Evolutionary conservation across 805 yeast species (phyloP), one percentile per base, ranked within the genome.

Genomic region (Candida andamanensis): DNA sequence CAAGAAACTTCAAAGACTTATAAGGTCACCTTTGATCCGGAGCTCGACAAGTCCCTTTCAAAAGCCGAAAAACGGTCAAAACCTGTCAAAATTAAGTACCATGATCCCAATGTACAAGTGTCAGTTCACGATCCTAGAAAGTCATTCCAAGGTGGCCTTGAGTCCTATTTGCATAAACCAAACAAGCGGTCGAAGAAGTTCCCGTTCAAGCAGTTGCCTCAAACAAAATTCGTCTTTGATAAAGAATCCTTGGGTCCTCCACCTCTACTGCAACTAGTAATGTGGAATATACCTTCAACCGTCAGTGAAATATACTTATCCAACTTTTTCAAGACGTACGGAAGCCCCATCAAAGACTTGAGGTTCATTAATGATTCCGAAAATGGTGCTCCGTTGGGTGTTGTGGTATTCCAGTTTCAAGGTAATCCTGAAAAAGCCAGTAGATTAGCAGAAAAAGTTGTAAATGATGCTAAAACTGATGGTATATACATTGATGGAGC

Each of bases 301-400:
- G 65, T 73, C n/a, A 67, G 71, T 26, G 73, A 75, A 29, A 32
- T 54, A 4, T 65, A 64, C 39, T 47, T 65, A 17, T 42, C 50
- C 12, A 76, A 80, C 39, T 77, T 72, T 41, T 73, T 84, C 41
- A 68, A 68, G 25, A 56, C 69, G 15, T 81, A 64, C 55, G 95
- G 95, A 3, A 70, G 69, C 18, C 47, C 63, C 4, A 66, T 87
- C 4, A 65, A 70, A 17, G 76, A 74, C 24, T 58, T 81, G 29
- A 72, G 74, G 37, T 64, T 76, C 37, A 63, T 80, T 7, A 74
- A 69, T 35, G 92, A 87, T 48, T 85, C 90, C 1, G 63, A 67
- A 15, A 78, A 84, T 26, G 95, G 87, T 2, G 81, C 79, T 13
- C 89, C 95, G 0, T 54, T 87, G 24, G 92, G 95, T 7, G 62